These are phyloP conservation scores for Thalassiosira profunda DNA, from an alignment of 108 stramenopile genomes.

Conservation along the genomic window DNA sequence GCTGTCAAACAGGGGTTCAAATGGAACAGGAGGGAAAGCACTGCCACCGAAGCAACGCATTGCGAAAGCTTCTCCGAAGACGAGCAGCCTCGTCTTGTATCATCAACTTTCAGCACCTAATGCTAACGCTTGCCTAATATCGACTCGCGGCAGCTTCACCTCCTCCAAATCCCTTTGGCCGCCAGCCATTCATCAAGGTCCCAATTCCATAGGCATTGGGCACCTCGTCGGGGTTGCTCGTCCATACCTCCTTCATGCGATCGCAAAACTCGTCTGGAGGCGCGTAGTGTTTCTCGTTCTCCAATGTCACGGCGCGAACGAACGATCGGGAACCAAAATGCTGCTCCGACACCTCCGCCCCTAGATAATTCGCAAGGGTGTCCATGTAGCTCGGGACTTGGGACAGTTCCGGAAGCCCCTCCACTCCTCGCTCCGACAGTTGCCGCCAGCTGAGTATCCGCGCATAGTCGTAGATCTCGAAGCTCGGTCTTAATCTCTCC, in stretches of 20 bases:
- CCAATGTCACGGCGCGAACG: constrained; percentile 34
- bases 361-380: constrained; percentile 22
- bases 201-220: constrained; percentile 45
- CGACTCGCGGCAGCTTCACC: no score
- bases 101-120: no score
- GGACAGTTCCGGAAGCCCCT: constrained; percentile 28
- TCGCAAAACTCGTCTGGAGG: constrained; percentile 48
- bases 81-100: no score
- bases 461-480: constrained; percentile 52
- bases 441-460: constrained; percentile 39
- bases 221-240: constrained; percentile 31
- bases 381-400: constrained; percentile 33
- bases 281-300: constrained; percentile 29
- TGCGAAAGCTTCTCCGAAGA: no score
- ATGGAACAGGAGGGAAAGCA: no score
- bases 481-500: constrained; percentile 39
- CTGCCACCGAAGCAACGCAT: no score
- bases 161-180: no score
- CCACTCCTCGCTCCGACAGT: constrained; percentile 22
- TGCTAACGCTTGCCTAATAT: no score
- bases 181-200: no score
- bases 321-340: constrained; percentile 21
- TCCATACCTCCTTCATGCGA: constrained; percentile 37
- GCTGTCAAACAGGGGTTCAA: no score
- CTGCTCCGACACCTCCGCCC: neutral